Base-by-base conservation (phyloP, 176 grass and related monocot genomes). In the Raddia guianensis region DNA sequence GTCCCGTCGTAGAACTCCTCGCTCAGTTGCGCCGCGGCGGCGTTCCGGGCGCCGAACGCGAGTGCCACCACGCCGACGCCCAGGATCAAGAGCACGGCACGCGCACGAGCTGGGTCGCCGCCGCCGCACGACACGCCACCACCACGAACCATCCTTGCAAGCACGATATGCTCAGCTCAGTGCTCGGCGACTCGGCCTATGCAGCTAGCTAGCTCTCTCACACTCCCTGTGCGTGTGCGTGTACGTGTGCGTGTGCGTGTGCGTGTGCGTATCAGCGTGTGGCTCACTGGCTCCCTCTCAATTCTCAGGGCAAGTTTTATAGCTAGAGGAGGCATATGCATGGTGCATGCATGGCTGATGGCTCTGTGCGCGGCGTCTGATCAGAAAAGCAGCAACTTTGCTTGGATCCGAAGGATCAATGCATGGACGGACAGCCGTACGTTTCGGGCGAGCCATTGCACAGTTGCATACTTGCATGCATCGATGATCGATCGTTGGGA, bases 1-100 rank as follows among this genome's bases (percentile, higher is more conserved):
- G 90, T 81, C 56, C 6, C 49, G 21, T 85, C 80, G 72, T 98
- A 98, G 88, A 82, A 90, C 7, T 66, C 44, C 40, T 74, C 63
- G 79, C 27, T 49, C 16, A 94, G 80, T 63, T 83, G 85, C 82
- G 91, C 94, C 54, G 45, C 49, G 70, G 40, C 72, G 72, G 18
- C 10, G 27, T 27, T 27, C 6, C 11, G 12, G 66, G n/a, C 58
- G 21, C 37, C 58, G 59, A 87, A 48, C 48, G 2, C 82, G 48
- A 85, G 58, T 18, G 11, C 72, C 27, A 14, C 72, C 12, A 16
- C 19, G 60, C 51, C 70, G 12, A 37, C 18, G 59, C 19, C 67
- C 44, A 90, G 20, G 32, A 89, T 27, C 27, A 27, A 33, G 61
- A 84, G 3, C 56, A 73, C 70, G 78, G 45, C 80, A 13, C 21